Conservation (phyloP, 805 yeast genomes). For the Candida endomychidarum region DNA sequence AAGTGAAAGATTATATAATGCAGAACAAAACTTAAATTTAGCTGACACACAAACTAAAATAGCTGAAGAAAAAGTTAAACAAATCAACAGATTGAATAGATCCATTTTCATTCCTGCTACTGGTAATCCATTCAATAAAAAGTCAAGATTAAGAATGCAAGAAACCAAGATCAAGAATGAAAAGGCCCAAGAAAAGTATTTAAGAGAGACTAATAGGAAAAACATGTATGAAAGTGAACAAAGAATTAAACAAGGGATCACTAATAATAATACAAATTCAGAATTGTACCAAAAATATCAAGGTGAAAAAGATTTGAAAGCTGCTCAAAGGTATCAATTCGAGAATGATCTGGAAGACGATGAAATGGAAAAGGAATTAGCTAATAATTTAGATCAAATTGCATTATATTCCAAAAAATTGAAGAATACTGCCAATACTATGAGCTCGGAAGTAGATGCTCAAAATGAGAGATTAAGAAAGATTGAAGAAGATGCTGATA, state of each 20-base stretch:
- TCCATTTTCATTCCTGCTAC: slow-evolving; percentile 75
- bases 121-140: slow-evolving; percentile 84
- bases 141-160: slow-evolving; percentile 67
- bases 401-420: slow-evolving; percentile 66
- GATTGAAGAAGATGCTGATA: slow-evolving; percentile 82
- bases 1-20: slow-evolving; percentile 76
- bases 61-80: slow-evolving; percentile 80
- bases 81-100: slow-evolving; percentile 76
- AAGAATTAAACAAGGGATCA: slow-evolving; percentile 63
- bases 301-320: slow-evolving; percentile 52
- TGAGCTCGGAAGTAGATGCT: slow-evolving; percentile 72
- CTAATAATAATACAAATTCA: slow-evolving; percentile 36
- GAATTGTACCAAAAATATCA: slow-evolving; percentile 48
- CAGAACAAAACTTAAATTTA: slow-evolving; percentile 73
- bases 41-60: slow-evolving; percentile 80
- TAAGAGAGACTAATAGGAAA: slow-evolving; percentile 59
- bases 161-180: slow-evolving; percentile 68
- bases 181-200: slow-evolving; percentile 59
- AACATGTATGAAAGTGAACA: slow-evolving; percentile 65
- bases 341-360: slow-evolving; percentile 93
- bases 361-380: slow-evolving; percentile 85
- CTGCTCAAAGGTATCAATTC: slow-evolving; percentile 71
- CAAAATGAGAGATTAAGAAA: slow-evolving; percentile 74
- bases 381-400: slow-evolving; percentile 78
- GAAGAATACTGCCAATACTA: slow-evolving; percentile 67